Conservation (phyloP, 2,329 filamentous ascomycete genomes). For the Aspergillus fijiensis region DNA sequence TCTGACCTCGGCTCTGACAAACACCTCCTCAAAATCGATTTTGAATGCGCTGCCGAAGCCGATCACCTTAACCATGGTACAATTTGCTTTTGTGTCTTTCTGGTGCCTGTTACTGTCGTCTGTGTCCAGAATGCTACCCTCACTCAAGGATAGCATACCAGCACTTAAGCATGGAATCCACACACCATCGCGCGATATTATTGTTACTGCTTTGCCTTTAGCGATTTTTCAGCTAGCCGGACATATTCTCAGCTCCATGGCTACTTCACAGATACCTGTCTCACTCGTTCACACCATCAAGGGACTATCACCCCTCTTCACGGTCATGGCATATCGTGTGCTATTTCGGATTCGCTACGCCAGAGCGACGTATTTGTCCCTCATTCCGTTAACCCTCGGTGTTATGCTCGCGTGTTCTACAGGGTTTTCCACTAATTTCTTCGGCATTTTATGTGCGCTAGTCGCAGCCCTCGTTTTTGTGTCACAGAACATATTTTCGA, state of each 20-base stretch:
- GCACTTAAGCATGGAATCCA: constrained; percentile 82
- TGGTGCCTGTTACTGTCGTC: constrained; percentile 81
- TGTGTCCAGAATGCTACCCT: constrained; percentile 70
- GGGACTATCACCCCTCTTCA: constrained; percentile 91
- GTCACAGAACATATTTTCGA: constrained; percentile 97
- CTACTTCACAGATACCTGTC: constrained; percentile 91
- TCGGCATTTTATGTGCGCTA: constrained; percentile 87
- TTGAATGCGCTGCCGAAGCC: constrained; percentile 87
- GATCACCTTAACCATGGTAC: constrained; percentile 84
- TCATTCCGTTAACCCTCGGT: constrained; percentile 88
- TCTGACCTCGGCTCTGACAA: constrained; percentile 89
- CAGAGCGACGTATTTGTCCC: constrained; percentile 78
- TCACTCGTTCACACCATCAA: constrained; percentile 98
- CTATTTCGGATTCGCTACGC: constrained; percentile 89
- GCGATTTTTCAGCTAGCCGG: constrained; percentile 91
- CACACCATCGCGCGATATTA: constrained; percentile 74
- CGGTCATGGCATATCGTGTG: constrained; percentile 86
- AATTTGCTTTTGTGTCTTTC: constrained; percentile 88
- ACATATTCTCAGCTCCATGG: constrained; percentile 89
- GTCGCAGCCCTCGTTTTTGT: constrained; percentile 92
- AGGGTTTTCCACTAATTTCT: constrained; percentile 81
- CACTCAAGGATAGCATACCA: constrained; percentile 68
- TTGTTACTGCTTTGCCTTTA: constrained; percentile 84
- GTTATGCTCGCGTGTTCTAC: constrained; percentile 95
- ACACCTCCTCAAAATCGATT: constrained; percentile 97